Evolutionary conservation across 441 rosid genomes (phyloP), one percentile per base, ranked within the genome.

Genomic region (Corymbia citriodora): DNA sequence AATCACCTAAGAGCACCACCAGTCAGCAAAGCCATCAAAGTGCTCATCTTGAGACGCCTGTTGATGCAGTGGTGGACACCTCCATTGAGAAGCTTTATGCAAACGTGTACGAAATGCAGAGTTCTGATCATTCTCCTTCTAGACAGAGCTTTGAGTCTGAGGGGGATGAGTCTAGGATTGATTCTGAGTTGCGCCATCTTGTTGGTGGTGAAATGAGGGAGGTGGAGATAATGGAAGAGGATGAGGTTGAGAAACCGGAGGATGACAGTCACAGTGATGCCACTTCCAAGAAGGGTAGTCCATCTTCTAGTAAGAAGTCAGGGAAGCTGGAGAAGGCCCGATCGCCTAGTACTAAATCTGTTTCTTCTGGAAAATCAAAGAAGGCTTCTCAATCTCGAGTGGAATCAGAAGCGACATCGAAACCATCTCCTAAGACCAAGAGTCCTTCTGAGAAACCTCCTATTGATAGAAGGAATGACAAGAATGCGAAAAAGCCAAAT

Each of bases 91-190:
- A 96, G 91, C 96, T 96, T 6, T 96, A 93, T 87, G 94, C 95
- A 83, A 96, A 96, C 90, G 94, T 95, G 40, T 95, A 94, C 81
- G 98, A 96, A 65, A 92, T 95, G 94, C 96, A 95, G 93, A 96
- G 98, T 89, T 95, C 97, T 89, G 95, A 94, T 65, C 96, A 90
- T 70, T 95, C 97, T 87, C 95, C 95, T n/a, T 95, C 97, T 31
- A 95, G 98, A 93, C 95, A 92, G 33, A 94, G 96, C 92, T 94
- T 92, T 93, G 96, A 93, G 88, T 95, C 97, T 4, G 93, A 92
- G 91, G 97, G 95, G 50, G 96, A 96, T 89, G 97, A 96, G 92
- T 96, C 96, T 4, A 95, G 96, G 92, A 94, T 96, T 55, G 96
- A 95, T 89, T 95, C 94, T 12, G 97, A 96, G 93, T 89, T 96